phyloP scores from a whole-genome alignment of 2,329 filamentous ascomycete genomes.

The Alternaria brassicicola region DNA sequence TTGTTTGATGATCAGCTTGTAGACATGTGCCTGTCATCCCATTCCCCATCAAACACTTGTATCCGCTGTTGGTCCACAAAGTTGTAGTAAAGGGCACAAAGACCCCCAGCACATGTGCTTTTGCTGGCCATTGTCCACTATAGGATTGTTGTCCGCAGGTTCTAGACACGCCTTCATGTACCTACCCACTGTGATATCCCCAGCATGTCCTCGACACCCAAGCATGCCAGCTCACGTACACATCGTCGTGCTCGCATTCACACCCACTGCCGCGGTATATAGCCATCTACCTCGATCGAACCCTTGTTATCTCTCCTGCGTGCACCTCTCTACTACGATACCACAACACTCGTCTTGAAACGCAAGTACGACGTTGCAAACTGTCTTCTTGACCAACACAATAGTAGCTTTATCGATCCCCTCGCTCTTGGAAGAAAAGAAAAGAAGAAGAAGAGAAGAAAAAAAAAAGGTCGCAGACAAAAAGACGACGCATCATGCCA shows the following conservation, averaged over 20 bases:
- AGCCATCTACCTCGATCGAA: not conserved
- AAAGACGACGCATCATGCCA: not conserved
- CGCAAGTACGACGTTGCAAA: not conserved
- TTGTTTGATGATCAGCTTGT: too few species aligned
- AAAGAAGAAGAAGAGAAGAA: too few species aligned
- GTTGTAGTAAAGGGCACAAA: not conserved
- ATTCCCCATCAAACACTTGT: not conserved
- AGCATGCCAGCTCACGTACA: not conserved
- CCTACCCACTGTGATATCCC: not conserved
- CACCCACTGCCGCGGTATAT: not conserved
- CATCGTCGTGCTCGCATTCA: not conserved
- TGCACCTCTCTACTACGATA: not conserved
- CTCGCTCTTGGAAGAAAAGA: not conserved
- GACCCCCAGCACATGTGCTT: not conserved
- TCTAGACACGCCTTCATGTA: not conserved
- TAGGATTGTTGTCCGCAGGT: not conserved
- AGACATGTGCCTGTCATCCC: not conserved
- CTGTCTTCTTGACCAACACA: not conserved
- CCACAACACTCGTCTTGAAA: not conserved
- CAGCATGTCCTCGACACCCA: not conserved
- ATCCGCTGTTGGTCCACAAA: not conserved
- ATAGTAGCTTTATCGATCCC: too few species aligned
- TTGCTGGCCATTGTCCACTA: not conserved
- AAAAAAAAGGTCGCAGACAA: not conserved
- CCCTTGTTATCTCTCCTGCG: not conserved